Evolutionary conservation across 768 basidiomycete genomes (phyloP).

Genomic region (Kwoniella dejecticola): DNA sequence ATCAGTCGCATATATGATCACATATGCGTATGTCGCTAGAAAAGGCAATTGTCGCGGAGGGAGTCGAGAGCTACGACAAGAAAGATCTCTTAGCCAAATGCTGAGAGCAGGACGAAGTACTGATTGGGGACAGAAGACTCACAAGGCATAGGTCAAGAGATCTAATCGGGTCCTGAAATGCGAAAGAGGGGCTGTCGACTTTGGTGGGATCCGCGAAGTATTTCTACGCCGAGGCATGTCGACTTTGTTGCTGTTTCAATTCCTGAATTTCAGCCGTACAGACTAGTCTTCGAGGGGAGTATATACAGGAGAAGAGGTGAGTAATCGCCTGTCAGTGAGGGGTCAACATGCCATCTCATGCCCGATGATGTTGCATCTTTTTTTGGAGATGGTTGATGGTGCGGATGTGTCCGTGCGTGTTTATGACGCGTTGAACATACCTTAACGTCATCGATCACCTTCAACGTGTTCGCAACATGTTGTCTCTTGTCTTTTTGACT

Average conservation of each 20-base stretch:
- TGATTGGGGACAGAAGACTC: constrained; percentile 6
- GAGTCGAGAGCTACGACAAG: constrained; percentile 35
- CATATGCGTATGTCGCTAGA: constrained; percentile 38
- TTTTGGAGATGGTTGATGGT: background rate
- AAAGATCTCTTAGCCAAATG: background rate
- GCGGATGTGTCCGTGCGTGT: constrained; percentile 4
- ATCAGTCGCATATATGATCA: constrained; percentile 30
- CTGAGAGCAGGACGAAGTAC: background rate
- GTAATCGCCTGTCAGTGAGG: too few species aligned
- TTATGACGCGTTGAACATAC: constrained; percentile 2
- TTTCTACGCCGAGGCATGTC: constrained; percentile 12
- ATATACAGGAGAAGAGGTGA: too few species aligned
- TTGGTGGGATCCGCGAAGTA: constrained; percentile 4
- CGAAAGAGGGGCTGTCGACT: constrained; percentile 6
- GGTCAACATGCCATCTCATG: too few species aligned
- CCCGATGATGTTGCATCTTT: too few species aligned
- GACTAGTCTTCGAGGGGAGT: too few species aligned
- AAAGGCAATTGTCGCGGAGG: constrained; percentile 46
- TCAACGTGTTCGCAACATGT: background rate
- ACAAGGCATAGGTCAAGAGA: constrained; percentile 49
- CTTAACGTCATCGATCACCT: background rate
- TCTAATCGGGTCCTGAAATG: constrained; percentile 27
- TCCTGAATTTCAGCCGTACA: background rate
- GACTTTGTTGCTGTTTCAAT: background rate
- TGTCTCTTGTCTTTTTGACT: background rate